Evolutionary conservation across 2,329 filamentous ascomycete genomes (phyloP), one percentile per base, ranked within the genome.

Genomic region (Pochonia chlamydosporia): DNA sequence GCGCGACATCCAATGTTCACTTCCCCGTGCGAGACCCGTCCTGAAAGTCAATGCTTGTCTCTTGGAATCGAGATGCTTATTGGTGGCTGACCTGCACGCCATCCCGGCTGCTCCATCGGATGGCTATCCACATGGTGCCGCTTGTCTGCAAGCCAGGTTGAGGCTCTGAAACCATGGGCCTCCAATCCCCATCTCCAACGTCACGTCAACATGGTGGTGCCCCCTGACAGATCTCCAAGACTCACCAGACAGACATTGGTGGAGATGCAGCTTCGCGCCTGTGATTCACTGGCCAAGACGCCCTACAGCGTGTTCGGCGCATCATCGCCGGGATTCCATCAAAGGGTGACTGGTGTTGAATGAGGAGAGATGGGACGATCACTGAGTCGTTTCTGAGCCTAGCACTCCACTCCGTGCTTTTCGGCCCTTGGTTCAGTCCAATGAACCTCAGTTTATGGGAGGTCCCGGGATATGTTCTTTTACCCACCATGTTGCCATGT

Each of bases 211-310:
- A 14, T 16, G 2, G 10, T 21, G 20, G 8, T 25, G 30, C n/a
- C 43, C 43, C 43, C 45, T 18, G 21, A 24, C 39, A 21, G 25
- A 42, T 30, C 39, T 24, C 18, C 23, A 37, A 13, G n/a, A 24
- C 43, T 24, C 24, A 18, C n/a, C 16, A 18, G 20, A n/a, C 14
- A 6, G n/a, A 9, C 21, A 18, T 18, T 11, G 20, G 14, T 20
- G 4, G 14, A 26, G 33, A 8, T 20, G 18, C 33, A 7, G 10
- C 21, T 35, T 33, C 20, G 28, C 20, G 42, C 18, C 31, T 23
- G 23, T 42, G 21, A 39, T 25, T 37, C 39, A 25, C 39, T 47
- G 44, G 44, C 28, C 44, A 28, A 16, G 21, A 24, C 37, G 11
- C 25, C 8, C 26, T 16, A 16, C 11, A 13, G 7, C 5, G 6